Percentiles rank a stretch among this genome's conserved stretches.
phyloP scores from a whole-genome alignment of 2,329 filamentous ascomycete species.

The Talaromyces funiculosus region DNA sequence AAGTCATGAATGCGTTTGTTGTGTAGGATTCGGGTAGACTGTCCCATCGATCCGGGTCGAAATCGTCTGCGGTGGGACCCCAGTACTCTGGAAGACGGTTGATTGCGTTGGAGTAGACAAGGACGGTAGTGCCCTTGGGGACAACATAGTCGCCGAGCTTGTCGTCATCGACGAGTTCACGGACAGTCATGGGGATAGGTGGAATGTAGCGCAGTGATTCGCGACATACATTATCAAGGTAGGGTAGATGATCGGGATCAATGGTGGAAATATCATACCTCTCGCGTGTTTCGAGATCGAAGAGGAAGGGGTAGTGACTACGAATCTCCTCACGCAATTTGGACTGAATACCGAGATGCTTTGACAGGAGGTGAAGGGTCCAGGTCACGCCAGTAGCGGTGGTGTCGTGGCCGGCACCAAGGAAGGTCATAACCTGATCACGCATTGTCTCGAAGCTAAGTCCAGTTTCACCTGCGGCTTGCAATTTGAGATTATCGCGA shows the following conservation, averaged over 20 bases:
- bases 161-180: slow-evolving; percentile 38
- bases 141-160: slow-evolving; percentile 37
- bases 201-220: slow-evolving; percentile 45
- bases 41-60: slow-evolving; percentile 42
- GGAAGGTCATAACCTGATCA: slow-evolving; percentile 39
- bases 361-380: slow-evolving; percentile 39
- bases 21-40: slow-evolving; percentile 33
- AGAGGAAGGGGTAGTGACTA: slow-evolving; percentile 34
- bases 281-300: slow-evolving; percentile 29
- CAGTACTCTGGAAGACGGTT: slow-evolving; percentile 38
- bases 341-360: slow-evolving; percentile 35
- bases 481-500: slow-evolving; percentile 38
- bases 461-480: slow-evolving; percentile 31
- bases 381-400: slow-evolving; percentile 42
- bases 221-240: slow-evolving; percentile 44
- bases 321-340: slow-evolving; percentile 39
- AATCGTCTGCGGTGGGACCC: slow-evolving; percentile 37
- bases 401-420: slow-evolving; percentile 43
- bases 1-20: slow-evolving; percentile 32
- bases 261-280: slow-evolving; percentile 25
- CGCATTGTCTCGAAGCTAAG: slow-evolving; percentile 34
- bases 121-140: slow-evolving; percentile 40
- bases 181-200: slow-evolving; percentile 44
- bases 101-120: slow-evolving; percentile 40
- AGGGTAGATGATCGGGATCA: slow-evolving; percentile 40